Conservation (phyloP, 306 rosid species). For the Carpinus fangiana region DNA sequence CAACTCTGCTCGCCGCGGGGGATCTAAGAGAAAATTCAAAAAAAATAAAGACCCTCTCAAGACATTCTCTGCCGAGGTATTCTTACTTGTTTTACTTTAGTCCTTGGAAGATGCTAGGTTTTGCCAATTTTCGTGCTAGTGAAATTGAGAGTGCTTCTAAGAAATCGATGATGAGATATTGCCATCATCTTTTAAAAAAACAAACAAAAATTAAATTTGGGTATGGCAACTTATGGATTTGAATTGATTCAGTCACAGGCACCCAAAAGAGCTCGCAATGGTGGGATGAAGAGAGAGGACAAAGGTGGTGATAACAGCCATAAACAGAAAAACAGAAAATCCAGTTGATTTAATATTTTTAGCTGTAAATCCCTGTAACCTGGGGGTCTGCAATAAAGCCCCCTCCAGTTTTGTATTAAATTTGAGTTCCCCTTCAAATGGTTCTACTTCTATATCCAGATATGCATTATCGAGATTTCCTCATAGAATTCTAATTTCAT, state of each 20-base stretch:
- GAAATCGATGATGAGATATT: neutral
- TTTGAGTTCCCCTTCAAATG: neutral
- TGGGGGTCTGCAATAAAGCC: constrained; percentile 6
- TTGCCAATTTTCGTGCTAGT: constrained; percentile 5
- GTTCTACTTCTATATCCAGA: neutral
- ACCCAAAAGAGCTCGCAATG: constrained; percentile 41
- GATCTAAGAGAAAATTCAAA: constrained; percentile 49
- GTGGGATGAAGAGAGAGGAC: constrained; percentile 33
- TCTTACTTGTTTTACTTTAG: neutral
- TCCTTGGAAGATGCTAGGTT: neutral
- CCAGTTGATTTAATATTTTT: constrained; percentile 21
- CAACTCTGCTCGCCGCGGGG: constrained; percentile 31
- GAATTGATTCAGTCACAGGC: constrained; percentile 37
- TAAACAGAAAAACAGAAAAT: constrained; percentile 41
- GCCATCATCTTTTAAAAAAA: neutral
- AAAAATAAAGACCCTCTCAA: constrained; percentile 60
- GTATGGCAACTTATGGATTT: neutral
- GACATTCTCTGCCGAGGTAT: constrained; percentile 56
- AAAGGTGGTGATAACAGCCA: constrained; percentile 37
- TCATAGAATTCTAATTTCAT: neutral
- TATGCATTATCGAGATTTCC: neutral
- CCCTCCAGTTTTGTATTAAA: constrained; percentile 42
- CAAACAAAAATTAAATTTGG: neutral
- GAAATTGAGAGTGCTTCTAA: neutral
- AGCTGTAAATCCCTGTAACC: constrained; percentile 18